Conservation (phyloP, 179 eudicot species). For the Heliamphora pulchella region DNA sequence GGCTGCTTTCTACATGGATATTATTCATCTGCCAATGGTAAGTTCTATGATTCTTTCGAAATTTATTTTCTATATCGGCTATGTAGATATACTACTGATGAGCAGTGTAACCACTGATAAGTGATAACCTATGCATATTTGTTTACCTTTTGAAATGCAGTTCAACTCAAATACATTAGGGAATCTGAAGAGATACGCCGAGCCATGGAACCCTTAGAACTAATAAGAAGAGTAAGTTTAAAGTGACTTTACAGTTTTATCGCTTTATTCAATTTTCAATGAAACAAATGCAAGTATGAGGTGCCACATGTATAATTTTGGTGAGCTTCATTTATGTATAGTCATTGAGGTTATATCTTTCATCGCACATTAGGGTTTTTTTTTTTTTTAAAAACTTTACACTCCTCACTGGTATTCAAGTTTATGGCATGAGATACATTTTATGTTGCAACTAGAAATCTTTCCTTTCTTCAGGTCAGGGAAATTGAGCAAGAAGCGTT, state of each 20-base stretch:
- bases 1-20: neutral
- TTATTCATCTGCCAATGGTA: neutral
- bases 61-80: neutral
- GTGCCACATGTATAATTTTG: neutral
- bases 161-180: constrained; percentile 37
- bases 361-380: neutral
- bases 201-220: constrained; percentile 65
- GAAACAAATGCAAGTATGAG: neutral
- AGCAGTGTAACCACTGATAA: too few species aligned
- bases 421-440: neutral
- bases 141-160: constrained; percentile 32
- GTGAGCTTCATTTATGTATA: neutral
- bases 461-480: constrained; percentile 44
- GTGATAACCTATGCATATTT: neutral
- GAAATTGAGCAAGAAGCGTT: constrained; percentile 65
- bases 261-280: neutral
- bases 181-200: constrained; percentile 79
- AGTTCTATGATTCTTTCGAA: neutral
- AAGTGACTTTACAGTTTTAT: neutral
- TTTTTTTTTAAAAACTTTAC: neutral
- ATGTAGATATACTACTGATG: neutral
- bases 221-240: constrained; percentile 60
- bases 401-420: neutral
- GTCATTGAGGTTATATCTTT: neutral
- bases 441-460: neutral